These are phyloP conservation scores for Clathrus columnatus DNA, from an alignment of 768 basidiomycete genomes.

Conservation along the genomic window DNA sequence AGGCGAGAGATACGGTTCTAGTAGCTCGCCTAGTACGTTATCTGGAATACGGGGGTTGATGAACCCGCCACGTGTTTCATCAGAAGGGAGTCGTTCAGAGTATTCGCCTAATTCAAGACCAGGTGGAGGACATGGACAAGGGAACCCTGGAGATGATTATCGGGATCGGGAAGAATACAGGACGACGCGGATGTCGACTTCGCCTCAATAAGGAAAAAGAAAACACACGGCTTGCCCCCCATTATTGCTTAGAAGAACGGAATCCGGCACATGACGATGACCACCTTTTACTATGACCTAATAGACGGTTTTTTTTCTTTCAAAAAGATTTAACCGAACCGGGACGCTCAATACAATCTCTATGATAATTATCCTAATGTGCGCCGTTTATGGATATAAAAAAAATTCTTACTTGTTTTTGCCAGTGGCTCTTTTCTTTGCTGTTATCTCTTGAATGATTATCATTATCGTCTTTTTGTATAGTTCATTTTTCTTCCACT, in stretches of 20 bases:
- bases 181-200: neutral
- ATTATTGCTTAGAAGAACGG: too few relatives aligned
- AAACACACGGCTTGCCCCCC: too few relatives aligned
- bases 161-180: neutral
- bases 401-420: too few relatives aligned
- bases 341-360: neutral
- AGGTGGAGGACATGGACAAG: neutral
- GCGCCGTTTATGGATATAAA: too few relatives aligned
- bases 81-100: neutral
- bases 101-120: neutral
- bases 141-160: neutral
- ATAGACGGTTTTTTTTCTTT: too few relatives aligned
- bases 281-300: too few relatives aligned
- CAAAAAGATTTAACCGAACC: neutral
- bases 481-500: too few relatives aligned
- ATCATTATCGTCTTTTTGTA: too few relatives aligned
- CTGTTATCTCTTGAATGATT: too few relatives aligned
- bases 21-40: neutral
- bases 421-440: too few relatives aligned
- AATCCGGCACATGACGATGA: too few relatives aligned
- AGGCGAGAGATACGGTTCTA: neutral
- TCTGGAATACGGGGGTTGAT: constrained; percentile 5
- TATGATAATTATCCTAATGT: too few relatives aligned
- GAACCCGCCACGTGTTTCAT: neutral
- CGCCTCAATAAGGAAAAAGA: neutral